Percentiles rank a stretch among this genome's conserved stretches.
phyloP scores from a whole-genome alignment of 2,329 filamentous ascomycete species.

The Aspergillus proliferans region DNA sequence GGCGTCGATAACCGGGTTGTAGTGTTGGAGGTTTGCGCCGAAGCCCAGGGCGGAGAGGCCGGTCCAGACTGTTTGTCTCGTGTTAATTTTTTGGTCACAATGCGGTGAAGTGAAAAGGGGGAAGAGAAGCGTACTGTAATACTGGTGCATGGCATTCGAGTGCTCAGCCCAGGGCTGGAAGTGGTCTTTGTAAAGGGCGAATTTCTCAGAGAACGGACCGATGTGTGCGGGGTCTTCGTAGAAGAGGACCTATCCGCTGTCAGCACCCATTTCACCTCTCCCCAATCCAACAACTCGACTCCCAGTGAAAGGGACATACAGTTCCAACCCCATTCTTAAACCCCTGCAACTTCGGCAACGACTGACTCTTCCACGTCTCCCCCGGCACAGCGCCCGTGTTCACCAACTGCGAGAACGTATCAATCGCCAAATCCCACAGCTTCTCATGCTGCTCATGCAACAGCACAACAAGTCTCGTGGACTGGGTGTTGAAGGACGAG shows the following conservation, averaged over 20 bases:
- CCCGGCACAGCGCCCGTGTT: slow-evolving; percentile 43
- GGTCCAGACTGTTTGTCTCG: slow-evolving; percentile 56
- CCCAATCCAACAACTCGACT: neutral
- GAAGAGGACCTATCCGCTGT: slow-evolving; percentile 60
- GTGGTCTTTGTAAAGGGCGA: slow-evolving; percentile 67
- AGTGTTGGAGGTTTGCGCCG: slow-evolving; percentile 87
- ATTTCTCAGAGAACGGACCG: slow-evolving; percentile 60
- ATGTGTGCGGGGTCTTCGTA: slow-evolving; percentile 70
- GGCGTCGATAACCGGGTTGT: slow-evolving; percentile 77
- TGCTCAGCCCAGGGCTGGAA: slow-evolving; percentile 74
- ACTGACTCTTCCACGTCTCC: slow-evolving; percentile 52
- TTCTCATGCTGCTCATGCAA: slow-evolving; percentile 77
- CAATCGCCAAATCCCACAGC: slow-evolving; percentile 70
- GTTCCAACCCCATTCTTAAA: slow-evolving; percentile 73
- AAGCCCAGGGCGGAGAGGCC: slow-evolving; percentile 77
- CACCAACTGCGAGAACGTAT: slow-evolving; percentile 62
- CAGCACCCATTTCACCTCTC: neutral
- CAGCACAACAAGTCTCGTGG: slow-evolving; percentile 70
- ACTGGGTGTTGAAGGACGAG: slow-evolving; percentile 83
- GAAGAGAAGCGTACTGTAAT: slow-evolving; percentile 42
- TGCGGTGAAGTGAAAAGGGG: neutral
- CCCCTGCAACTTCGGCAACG: slow-evolving; percentile 42
- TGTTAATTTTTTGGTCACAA: neutral
- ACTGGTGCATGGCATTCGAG: slow-evolving; percentile 76
- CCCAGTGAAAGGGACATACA: slow-evolving; percentile 36